Percentiles rank a stretch among this genome's conserved stretches.
Evolutionary conservation across 371 early-diverging fungal species (phyloP).

Genomic region (Mucor velutinosus): DNA sequence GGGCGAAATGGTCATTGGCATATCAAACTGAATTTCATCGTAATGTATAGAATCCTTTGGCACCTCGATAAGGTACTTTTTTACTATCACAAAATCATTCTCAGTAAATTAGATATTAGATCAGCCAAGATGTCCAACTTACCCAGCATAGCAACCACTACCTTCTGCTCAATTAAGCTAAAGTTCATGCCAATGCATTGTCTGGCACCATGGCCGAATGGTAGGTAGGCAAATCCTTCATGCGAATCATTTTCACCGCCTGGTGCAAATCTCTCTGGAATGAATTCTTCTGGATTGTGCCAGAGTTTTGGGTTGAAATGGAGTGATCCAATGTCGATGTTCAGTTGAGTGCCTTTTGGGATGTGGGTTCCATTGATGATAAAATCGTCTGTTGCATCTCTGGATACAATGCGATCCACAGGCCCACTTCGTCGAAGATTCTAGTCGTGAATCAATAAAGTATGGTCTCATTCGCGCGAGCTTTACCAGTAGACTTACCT

Average conservation of each 20-base stretch:
- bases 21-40: slow-evolving; percentile 17
- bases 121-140: not conserved
- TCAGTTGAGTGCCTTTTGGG: slow-evolving; percentile 40
- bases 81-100: slow-evolving; percentile 21
- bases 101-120: not conserved
- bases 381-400: slow-evolving; percentile 36
- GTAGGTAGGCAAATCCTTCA: slow-evolving; percentile 36
- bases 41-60: slow-evolving; percentile 30
- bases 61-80: slow-evolving; percentile 28
- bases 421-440: slow-evolving; percentile 44
- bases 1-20: slow-evolving; percentile 17
- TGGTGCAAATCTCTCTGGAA: slow-evolving; percentile 29
- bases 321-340: slow-evolving; percentile 28
- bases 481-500: slow-evolving; percentile 3
- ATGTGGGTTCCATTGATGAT: slow-evolving; percentile 36
- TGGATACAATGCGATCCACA: slow-evolving; percentile 14
- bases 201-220: slow-evolving; percentile 51
- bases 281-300: slow-evolving; percentile 17
- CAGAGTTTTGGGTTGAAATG: slow-evolving; percentile 19
- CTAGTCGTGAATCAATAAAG: slow-evolving; percentile 5
- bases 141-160: slow-evolving; percentile 45
- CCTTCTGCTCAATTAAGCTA: slow-evolving; percentile 47
- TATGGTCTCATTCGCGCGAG: not conserved
- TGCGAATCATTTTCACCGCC: slow-evolving; percentile 3
- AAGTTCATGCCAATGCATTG: slow-evolving; percentile 58